Evolutionary conservation across 768 basidiomycete genomes (phyloP), one percentile per base, ranked within the genome.

Genomic region (Amanita phalloides): DNA sequence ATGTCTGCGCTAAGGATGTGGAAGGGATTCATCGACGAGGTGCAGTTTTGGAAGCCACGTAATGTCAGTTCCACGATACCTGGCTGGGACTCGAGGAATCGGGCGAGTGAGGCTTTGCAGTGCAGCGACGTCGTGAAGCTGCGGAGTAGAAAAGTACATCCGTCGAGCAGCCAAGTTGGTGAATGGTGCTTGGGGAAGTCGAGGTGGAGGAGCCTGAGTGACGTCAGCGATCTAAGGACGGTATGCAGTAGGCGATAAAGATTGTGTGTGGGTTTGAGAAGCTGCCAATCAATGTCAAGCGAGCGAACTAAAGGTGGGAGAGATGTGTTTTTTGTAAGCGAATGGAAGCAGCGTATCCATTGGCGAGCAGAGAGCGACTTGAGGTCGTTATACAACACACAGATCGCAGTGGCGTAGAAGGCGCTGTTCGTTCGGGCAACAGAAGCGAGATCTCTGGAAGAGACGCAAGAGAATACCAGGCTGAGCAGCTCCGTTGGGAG

Each of bases 71-170:
- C 76, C 36, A 60, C 58, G 54, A 84, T 66, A 25, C 60, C 55
- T 4, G 64, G 65, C 62, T 83, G 82, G 0, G 66, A 63, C 51
- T 72, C 75, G 49, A 84, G 68, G 61, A 83, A 81, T 7, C 57
- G 51, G 0, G 76, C 76, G 11, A 17, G 17, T 17, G 64, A 59
- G 3, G 60, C 56, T 37, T 75, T 72, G 57, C 73, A 81, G n/a
- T 73, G 71, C 63, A 81, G 72, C 14, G 81, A 78, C 0, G 79
- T 82, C 8, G 75, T 69, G 57, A 84, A 71, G 0, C 66, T 58
- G n/a, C 60, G 56, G 28, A 85, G 69, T 4, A 63, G 62, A 56
- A 79, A 76, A 8, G 68, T 53, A 59, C 71, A 71, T 6, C 62
- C 65, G 5, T 66, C 58, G 42, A 82, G 71, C 28, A 82, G 64